A percentile compares a stretch with the other conserved stretches of the same genome.
phyloP scores from a whole-genome alignment of 2,329 filamentous ascomycete genomes.

The Microthyrium microscopicum region DNA sequence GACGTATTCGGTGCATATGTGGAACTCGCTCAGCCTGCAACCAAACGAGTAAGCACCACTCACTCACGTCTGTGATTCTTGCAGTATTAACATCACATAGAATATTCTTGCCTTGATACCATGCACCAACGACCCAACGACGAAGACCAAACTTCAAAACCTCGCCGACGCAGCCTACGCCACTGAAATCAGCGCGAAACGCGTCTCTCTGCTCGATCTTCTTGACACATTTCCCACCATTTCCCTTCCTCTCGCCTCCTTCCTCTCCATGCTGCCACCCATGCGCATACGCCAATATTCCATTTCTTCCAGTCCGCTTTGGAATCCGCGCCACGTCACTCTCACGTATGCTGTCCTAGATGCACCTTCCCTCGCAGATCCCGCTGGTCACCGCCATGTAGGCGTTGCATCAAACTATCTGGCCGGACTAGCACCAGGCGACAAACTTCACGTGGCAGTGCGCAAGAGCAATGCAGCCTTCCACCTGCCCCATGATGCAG shows the following conservation, averaged over 20 bases:
- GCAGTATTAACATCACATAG: background rate
- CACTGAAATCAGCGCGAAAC: constrained; percentile 9
- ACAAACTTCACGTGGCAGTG: constrained; percentile 26
- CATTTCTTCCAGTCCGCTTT: constrained; percentile 58
- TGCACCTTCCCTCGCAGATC: constrained; percentile 10
- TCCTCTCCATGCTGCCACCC: constrained; percentile 55
- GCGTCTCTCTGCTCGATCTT: constrained; percentile 11
- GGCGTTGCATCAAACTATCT: constrained; percentile 29
- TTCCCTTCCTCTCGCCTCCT: constrained; percentile 40
- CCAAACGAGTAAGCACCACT: constrained; percentile 35
- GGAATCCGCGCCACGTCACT: constrained; percentile 38
- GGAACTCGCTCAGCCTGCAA: constrained; percentile 56
- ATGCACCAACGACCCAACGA: too few relatives aligned
- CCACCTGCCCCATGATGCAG: constrained; percentile 25
- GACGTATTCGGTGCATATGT: constrained; percentile 54
- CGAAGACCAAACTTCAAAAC: too few relatives aligned
- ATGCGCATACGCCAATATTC: constrained; percentile 70
- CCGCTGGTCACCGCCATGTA: constrained; percentile 28
- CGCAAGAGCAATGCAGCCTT: constrained; percentile 24
- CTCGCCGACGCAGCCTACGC: too few relatives aligned
- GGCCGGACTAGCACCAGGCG: constrained; percentile 21
- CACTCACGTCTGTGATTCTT: constrained; percentile 12
- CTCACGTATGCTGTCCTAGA: constrained; percentile 55
- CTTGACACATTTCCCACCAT: constrained; percentile 11
- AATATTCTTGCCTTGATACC: too few relatives aligned